These are phyloP conservation scores for Puccinia hordei DNA, from an alignment of 1,284 basidiomycete species.

Conservation along the genomic window DNA sequence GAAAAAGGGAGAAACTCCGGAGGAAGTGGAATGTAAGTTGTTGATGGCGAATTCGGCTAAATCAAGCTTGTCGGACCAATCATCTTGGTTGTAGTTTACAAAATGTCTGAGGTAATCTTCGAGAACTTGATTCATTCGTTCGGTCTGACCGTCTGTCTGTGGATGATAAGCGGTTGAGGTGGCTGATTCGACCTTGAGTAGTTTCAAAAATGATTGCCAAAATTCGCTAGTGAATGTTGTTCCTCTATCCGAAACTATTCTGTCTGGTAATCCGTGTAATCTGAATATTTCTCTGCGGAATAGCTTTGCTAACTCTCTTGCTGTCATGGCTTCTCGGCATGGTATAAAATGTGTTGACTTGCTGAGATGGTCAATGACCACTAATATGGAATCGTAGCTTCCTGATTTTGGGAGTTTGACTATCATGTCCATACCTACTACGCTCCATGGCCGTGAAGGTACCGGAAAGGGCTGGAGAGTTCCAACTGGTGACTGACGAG, in stretches of 20 bases:
- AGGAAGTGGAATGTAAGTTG: slow-evolving; percentile 59
- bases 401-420: neutral
- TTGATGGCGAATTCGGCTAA: slow-evolving; percentile 59
- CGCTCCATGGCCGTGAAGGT: slow-evolving; percentile 10
- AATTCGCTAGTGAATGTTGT: too few species aligned
- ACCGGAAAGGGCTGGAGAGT: neutral
- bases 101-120: too few species aligned
- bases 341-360: neutral
- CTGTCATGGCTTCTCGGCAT: neutral
- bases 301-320: neutral
- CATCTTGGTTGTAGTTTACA: too few species aligned
- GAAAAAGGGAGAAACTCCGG: slow-evolving; percentile 61
- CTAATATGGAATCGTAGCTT: neutral
- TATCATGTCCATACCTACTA: neutral
- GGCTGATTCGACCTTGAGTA: too few species aligned
- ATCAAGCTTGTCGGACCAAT: slow-evolving; percentile 55
- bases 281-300: neutral
- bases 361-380: neutral
- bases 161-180: too few species aligned
- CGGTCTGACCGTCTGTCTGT: too few species aligned
- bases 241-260: too few species aligned
- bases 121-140: too few species aligned
- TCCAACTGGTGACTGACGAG: neutral
- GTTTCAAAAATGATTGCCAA: too few species aligned
- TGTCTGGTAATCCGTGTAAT: slow-evolving; percentile 34